Base-by-base conservation (phyloP, 176 grass and related monocot genomes). In the Coix lacrymajobi region DNA sequence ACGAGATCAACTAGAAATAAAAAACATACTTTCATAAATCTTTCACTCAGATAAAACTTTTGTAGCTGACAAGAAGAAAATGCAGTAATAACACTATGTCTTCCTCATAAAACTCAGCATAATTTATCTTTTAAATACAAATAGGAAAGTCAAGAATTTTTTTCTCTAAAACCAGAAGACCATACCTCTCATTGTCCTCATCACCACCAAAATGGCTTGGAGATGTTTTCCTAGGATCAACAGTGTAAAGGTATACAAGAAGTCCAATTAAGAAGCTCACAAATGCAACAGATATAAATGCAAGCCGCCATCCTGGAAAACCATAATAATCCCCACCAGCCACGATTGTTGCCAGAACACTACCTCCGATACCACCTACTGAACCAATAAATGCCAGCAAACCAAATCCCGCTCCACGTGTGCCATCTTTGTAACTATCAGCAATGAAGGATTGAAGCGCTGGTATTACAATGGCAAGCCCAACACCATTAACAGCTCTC, bases 401-500 rank as follows among this genome's bases (percentile, higher is more conserved):
- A 65, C 96, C 96, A 85, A 98, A 98, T 29, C 96, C 96, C 1
- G 87, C 81, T 44, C 96, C 91, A 10, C 91, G 92, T 24, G 87
- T 79, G 28, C 91, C 91, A 77, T 95, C 96, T 81, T 73, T 91
- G 69, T 98, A 98, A 78, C 96, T 99, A 89, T 99, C 93, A 66
- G 93, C 96, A 60, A 99, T 92, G 85, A 96, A 99, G 33, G 96
- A 99, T 76, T 95, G 91, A 33, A 99, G 91, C 22, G 92, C 85
- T 2, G 93, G 93, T 73, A 99, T 96, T 14, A 99, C 96, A 78
- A 99, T 96, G 56, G 96, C 93, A 73, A 99, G 89, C 33, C 96
- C 93, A 76, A 99, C 54, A 84, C 96, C 96, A 90, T 99, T 99
- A 81, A 95, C 83, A 79, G 91, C 93, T 90, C 96, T 89, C 96